Evolutionary conservation across 305 asterid species (phyloP), one percentile per base, ranked within the genome.

Genomic region (Nicotiana rustica): DNA sequence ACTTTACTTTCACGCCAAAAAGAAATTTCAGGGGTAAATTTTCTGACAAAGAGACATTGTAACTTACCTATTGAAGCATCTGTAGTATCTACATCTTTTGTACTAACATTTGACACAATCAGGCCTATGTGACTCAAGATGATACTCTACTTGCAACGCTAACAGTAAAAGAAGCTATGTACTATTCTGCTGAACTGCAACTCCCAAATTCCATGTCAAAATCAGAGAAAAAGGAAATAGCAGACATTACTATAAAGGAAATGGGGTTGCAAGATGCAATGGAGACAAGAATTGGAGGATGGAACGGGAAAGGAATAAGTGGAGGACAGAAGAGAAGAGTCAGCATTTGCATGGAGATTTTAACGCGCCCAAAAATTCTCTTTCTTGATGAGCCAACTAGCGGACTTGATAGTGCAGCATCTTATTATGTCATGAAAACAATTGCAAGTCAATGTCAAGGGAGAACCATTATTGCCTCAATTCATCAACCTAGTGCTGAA

Each of bases 81-180:
- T n/a, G 65, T 59, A 41, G 59, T 59, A 59, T 2, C 65, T n/a
- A 10, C 64, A 57, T 57, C 21, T 57, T 7, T 59, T 18, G 67
- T 19, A 9, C 67, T 68, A 41, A 7, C 25, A 19, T 67, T 55
- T 38, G 47, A 38, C 70, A 36, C 36, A 83, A 56, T 31, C 85
- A 89, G 93, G 94, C 91, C 4, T 92, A 92, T 77, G 92, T 89
- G 82, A 90, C 94, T 66, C 94, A 92, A 84, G 86, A 90, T 47
- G 90, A 87, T 84, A 83, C 87, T 71, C 82, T 90, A 78, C 86
- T 90, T 71, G 89, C 92, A 92, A 92, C 96, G 10, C 67, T 90
- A 41, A 92, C 94, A 0, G 91, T 91, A 7, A 86, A 89, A 86
- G 93, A 91, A 87, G 89, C 89, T 4, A 88, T 92, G 4, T 82